A percentile compares a stretch with the other conserved stretches of the same genome.
Conservation (phyloP, 164 flowering plant genomes). For the Euptelea pleiosperma region DNA sequence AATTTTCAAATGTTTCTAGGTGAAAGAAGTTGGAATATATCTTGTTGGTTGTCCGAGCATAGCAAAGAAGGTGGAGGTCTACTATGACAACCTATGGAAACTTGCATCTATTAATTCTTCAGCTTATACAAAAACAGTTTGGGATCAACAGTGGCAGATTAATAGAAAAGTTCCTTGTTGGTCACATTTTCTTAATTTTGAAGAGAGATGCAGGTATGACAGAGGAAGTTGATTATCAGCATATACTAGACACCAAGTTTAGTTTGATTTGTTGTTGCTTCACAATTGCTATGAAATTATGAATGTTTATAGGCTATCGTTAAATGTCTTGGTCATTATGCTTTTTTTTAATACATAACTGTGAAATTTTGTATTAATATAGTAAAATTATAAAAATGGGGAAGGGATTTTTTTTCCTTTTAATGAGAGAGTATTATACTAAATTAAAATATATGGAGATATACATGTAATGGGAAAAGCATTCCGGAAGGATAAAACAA, state of each 20-base stretch:
- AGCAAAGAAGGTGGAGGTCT: slow-evolving; percentile 54
- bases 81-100: slow-evolving; percentile 73
- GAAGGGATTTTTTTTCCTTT: no score
- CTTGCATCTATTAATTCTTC: slow-evolving; percentile 69
- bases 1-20: slow-evolving; percentile 40
- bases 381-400: no score
- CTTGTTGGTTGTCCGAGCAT: slow-evolving; percentile 64
- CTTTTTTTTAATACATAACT: no score
- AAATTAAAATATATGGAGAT: no score
- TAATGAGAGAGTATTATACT: no score
- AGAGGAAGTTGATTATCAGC: neutral
- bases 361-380: no score
- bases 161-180: slow-evolving; percentile 85
- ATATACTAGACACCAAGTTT: no score
- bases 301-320: no score
- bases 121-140: slow-evolving; percentile 45
- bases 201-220: slow-evolving; percentile 72
- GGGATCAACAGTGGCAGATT: slow-evolving; percentile 77
- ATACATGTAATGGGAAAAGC: no score
- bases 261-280: neutral
- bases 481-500: no score
- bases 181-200: slow-evolving; percentile 68
- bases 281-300: no score
- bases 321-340: no score
- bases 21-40: slow-evolving; percentile 91